Base-by-base conservation (phyloP, 345 rosid genomes). In the Anastatica hierochuntica region DNA sequence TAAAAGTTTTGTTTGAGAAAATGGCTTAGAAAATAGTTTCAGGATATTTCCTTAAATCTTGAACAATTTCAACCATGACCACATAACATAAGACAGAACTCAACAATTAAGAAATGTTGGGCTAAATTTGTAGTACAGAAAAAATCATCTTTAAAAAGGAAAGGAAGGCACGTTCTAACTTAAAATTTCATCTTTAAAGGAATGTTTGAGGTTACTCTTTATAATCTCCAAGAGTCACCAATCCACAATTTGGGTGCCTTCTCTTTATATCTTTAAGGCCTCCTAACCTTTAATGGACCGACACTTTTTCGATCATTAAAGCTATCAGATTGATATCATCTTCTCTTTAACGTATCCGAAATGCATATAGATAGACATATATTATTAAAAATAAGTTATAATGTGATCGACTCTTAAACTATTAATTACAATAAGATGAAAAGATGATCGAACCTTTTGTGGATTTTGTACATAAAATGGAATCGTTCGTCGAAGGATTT, bases 171-270 rank as follows among this genome's bases (percentile, higher is more conserved):
- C n/a, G n/a, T n/a, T n/a, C n/a, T n/a, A n/a, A n/a, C n/a, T n/a
- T n/a, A n/a, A n/a, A n/a, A n/a, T n/a, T n/a, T n/a, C n/a, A n/a
- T n/a, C n/a, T n/a, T n/a, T n/a, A n/a, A n/a, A n/a, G n/a, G 38
- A 52, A 53, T 58, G 70, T 45, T 61, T 53, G 39, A 53, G 66
- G 71, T 59, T 52, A 59, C 71, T 67, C 61, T 60, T 60, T 67
- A 53, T 46, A 18, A 37, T 67, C 66, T 39, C 66, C 65, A 67
- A 67, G 71, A 67, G 71, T 45, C 71, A 29, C 44, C 61, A 67
- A 59, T 52, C 51, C 46, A 37, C 43, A 67, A 59, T 46, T 36
- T 53, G 61, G 61, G 64, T 66, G 64, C 34, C 36, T 59, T 66
- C 60, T 59, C 71, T 66, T 66, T 66, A 59, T 59, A 66, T 66